Evolutionary conservation across 345 rosid genomes (phyloP).

Genomic region (Populus pruinosa): DNA sequence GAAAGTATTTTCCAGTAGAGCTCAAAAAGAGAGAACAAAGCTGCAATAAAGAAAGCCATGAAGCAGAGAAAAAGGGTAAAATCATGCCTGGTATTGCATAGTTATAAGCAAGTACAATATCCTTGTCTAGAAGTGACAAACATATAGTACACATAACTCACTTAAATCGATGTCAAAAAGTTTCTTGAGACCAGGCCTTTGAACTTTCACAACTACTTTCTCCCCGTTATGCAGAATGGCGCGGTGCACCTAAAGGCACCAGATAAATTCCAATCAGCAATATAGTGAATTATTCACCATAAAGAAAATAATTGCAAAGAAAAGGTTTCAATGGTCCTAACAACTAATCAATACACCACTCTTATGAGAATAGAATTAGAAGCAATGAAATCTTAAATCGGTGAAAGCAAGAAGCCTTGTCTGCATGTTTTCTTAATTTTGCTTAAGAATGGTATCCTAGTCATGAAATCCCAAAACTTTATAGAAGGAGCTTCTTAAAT

Average conservation of each 20-base stretch:
- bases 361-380: too few relatives aligned
- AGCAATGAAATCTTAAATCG: not conserved
- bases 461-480: not conserved
- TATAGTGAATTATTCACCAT: not conserved
- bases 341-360: not conserved
- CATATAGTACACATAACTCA: slow-evolving; percentile 34
- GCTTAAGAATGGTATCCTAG: not conserved
- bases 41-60: not conserved
- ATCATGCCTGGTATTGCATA: not conserved
- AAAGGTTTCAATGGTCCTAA: not conserved
- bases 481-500: not conserved
- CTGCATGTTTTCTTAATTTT: not conserved
- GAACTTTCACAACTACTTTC: slow-evolving; percentile 87
- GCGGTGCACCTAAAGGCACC: slow-evolving; percentile 66
- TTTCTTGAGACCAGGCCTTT: slow-evolving; percentile 90
- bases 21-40: not conserved
- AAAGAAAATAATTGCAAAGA: not conserved
- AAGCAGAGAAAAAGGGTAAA: not conserved
- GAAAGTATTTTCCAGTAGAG: not conserved
- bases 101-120: not conserved
- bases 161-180: slow-evolving; percentile 91
- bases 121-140: not conserved
- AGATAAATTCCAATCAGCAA: slow-evolving; percentile 27
- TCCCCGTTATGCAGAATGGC: slow-evolving; percentile 89
- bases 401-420: not conserved